Evolutionary conservation across 2,329 filamentous ascomycete genomes (phyloP).

Genomic region (Leptodontidium sp.): DNA sequence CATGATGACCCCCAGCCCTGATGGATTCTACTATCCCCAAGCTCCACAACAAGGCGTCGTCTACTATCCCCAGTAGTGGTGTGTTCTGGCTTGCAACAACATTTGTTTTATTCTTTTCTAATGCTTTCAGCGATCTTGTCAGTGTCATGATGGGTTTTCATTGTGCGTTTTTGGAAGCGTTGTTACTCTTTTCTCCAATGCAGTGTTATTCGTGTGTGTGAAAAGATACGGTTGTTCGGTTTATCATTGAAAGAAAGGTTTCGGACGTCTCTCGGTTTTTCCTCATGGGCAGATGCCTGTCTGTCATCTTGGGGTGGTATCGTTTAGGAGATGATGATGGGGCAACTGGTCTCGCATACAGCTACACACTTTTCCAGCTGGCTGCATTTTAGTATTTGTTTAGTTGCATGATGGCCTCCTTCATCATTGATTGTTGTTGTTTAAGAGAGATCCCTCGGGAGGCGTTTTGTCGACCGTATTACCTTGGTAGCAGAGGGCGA

Average conservation of each 20-base stretch:
- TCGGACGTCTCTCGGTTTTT: slow-evolving; percentile 25
- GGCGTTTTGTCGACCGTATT: slow-evolving; percentile 33
- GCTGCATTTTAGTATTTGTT: slow-evolving; percentile 35
- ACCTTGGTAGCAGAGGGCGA: slow-evolving; percentile 20
- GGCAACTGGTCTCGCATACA: slow-evolving; percentile 28
- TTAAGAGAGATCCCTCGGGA: slow-evolving; percentile 39
- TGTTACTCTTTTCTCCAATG: slow-evolving; percentile 35
- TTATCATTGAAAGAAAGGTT: slow-evolving; percentile 34
- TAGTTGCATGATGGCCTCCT: slow-evolving; percentile 38
- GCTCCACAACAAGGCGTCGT: slow-evolving; percentile 60
- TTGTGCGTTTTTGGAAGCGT: slow-evolving; percentile 42
- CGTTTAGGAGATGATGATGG: slow-evolving; percentile 19
- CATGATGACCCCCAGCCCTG: slow-evolving; percentile 76
- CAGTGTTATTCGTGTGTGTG: slow-evolving; percentile 30
- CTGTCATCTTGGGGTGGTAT: slow-evolving; percentile 32
- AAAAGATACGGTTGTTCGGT: slow-evolving; percentile 39
- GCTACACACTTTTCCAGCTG: slow-evolving; percentile 40
- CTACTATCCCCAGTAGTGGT: slow-evolving; percentile 65
- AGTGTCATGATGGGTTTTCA: slow-evolving; percentile 39
- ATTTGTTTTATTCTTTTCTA: slow-evolving; percentile 42
- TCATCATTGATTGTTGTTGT: slow-evolving; percentile 38
- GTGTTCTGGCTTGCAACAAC: slow-evolving; percentile 2
- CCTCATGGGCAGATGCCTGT: slow-evolving; percentile 23
- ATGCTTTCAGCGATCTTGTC: slow-evolving; percentile 45
- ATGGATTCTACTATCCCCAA: slow-evolving; percentile 76